Conservation (phyloP, 2,329 filamentous ascomycete genomes). For the Teratosphaeria zuluensis region DNA sequence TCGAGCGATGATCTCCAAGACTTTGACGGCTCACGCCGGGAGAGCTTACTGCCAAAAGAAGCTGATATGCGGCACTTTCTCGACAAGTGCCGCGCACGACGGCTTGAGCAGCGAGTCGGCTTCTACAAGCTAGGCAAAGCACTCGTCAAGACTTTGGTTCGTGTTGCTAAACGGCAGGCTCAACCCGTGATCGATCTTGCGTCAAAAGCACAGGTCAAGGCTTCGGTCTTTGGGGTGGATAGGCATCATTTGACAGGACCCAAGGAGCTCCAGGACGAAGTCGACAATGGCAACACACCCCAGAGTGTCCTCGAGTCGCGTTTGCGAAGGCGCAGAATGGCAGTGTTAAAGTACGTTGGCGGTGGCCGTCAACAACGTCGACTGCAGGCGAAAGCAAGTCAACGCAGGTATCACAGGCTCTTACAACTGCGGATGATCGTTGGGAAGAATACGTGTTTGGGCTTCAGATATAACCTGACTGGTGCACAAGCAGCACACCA, state of each 20-base stretch:
- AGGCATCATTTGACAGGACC: not conserved
- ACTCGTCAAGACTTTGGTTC: slow-evolving; percentile 6
- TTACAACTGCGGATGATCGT: not conserved
- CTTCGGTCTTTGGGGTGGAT: not conserved
- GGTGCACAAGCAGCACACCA: not conserved
- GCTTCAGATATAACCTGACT: not conserved
- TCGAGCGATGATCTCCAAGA: not conserved
- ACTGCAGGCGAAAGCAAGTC: not conserved
- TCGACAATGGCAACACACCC: not conserved
- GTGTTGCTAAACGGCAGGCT: not conserved
- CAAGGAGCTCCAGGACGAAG: not conserved
- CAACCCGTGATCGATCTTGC: not conserved
- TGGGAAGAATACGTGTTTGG: not conserved
- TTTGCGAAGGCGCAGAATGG: not conserved
- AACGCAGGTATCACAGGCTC: not conserved
- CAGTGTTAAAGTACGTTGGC: not conserved
- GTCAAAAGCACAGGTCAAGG: not conserved
- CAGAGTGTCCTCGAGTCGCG: not conserved
- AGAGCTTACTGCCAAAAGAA: not conserved
- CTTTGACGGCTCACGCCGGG: not conserved
- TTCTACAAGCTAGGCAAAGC: slow-evolving; percentile 9
- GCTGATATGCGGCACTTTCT: not conserved
- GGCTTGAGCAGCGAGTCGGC: slow-evolving; percentile 6
- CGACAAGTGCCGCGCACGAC: slow-evolving; percentile 3
- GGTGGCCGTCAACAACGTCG: not conserved